Evolutionary conservation across 176 grass and related monocot species (phyloP).

Genomic region (Thalia dealbata): DNA sequence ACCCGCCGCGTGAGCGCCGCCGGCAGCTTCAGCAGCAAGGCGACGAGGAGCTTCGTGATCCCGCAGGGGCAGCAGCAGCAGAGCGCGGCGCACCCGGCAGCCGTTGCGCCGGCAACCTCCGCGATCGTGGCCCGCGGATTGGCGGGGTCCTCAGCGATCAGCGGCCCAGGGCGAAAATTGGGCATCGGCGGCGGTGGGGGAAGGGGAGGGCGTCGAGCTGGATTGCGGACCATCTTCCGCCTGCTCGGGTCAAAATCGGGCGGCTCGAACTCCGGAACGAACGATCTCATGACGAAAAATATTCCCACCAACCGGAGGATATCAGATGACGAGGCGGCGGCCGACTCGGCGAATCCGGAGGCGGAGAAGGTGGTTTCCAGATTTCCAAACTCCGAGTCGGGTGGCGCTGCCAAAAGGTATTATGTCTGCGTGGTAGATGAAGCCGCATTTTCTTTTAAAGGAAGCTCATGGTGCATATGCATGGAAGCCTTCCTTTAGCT

Average conservation of each 20-base stretch:
- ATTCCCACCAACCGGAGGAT: neutral
- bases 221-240: neutral
- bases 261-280: neutral
- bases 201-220: neutral
- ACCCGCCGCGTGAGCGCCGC: neutral
- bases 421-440: neutral
- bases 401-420: neutral
- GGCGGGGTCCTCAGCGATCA: neutral
- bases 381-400: too few relatives aligned
- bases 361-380: neutral
- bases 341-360: neutral
- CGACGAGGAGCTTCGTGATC: neutral
- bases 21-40: neutral
- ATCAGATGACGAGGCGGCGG: neutral
- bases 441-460: neutral
- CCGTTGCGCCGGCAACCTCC: neutral
- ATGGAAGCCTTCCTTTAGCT: too few relatives aligned
- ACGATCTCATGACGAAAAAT: neutral
- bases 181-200: neutral
- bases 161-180: neutral
- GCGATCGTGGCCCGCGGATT: neutral
- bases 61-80: conserved; percentile 16
- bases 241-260: neutral
- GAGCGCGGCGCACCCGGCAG: conserved; percentile 2
- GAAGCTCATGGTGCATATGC: neutral